Evolutionary conservation across 2,329 filamentous ascomycete genomes (phyloP).

Genomic region (Diplodia scrobiculata): DNA sequence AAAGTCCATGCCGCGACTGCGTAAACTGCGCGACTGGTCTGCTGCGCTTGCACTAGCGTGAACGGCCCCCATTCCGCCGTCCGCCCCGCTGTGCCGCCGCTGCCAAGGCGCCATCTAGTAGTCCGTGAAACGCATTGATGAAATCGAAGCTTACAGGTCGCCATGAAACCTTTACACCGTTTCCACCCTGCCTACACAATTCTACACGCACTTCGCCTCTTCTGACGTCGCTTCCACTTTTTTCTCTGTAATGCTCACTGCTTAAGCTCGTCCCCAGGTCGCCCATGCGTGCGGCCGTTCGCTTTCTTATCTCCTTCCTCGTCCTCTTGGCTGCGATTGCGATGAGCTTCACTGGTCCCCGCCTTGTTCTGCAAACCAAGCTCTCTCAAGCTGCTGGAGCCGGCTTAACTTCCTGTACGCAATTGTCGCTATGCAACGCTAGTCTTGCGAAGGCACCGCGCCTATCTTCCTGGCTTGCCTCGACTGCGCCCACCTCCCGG

Average conservation of each 20-base stretch:
- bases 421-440: slow-evolving; percentile 19
- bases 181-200: background rate
- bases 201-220: background rate
- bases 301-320: slow-evolving; percentile 27
- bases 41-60: background rate
- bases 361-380: slow-evolving; percentile 20
- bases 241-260: slow-evolving; percentile 23
- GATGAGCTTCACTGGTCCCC: slow-evolving; percentile 29
- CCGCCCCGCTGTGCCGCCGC: background rate
- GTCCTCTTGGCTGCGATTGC: slow-evolving; percentile 28
- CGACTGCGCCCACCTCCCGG: background rate
- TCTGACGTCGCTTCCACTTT: background rate
- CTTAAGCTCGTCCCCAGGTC: slow-evolving; percentile 8
- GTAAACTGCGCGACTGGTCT: background rate
- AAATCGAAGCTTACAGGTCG: background rate
- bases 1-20: background rate
- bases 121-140: background rate
- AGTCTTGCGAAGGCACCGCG: background rate
- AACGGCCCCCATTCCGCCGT: background rate
- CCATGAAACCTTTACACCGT: background rate
- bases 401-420: slow-evolving; percentile 21
- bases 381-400: slow-evolving; percentile 24
- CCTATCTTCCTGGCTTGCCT: slow-evolving; percentile 11
- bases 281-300: slow-evolving; percentile 29
- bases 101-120: background rate